Evolutionary conservation across 208 protist genomes (phyloP).

Genomic region (Herpetomonas muscarum): DNA sequence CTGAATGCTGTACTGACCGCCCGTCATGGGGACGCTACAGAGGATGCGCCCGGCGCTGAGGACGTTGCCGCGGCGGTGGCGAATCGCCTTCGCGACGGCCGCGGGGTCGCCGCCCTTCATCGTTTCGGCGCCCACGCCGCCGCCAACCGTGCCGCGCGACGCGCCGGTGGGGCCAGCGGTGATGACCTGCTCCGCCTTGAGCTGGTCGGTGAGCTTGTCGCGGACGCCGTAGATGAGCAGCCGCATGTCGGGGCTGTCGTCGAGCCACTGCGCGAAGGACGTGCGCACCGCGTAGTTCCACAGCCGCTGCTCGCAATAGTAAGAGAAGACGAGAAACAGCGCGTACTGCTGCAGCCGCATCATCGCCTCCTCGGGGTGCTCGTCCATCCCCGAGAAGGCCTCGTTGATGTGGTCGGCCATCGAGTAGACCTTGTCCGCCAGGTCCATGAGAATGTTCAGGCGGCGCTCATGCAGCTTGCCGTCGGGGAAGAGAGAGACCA

Average conservation of each 20-base stretch:
- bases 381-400: constrained; percentile 53
- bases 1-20: constrained; percentile 13
- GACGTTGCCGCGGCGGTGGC: constrained; percentile 69
- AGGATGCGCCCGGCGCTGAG: constrained; percentile 77
- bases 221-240: constrained; percentile 67
- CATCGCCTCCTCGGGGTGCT: constrained; percentile 55
- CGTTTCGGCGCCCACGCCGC: no score
- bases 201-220: constrained; percentile 72
- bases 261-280: constrained; percentile 67
- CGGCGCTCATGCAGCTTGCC: constrained; percentile 85
- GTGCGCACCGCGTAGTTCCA: constrained; percentile 58
- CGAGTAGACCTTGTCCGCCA: constrained; percentile 84
- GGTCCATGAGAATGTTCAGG: constrained; percentile 69
- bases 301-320: constrained; percentile 87
- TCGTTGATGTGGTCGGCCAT: constrained; percentile 82
- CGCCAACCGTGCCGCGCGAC: no score
- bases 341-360: constrained; percentile 85
- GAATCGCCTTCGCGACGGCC: constrained; percentile 46
- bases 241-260: constrained; percentile 58
- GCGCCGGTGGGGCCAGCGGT: constrained; percentile 18
- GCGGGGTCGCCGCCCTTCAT: constrained; percentile 45
- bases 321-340: constrained; percentile 83
- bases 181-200: constrained; percentile 60
- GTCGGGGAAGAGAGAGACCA: constrained; percentile 84
- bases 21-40: constrained; percentile 56